Base-by-base conservation (phyloP, 164 flowering plant genomes). In the Tinospora cordifolia region DNA sequence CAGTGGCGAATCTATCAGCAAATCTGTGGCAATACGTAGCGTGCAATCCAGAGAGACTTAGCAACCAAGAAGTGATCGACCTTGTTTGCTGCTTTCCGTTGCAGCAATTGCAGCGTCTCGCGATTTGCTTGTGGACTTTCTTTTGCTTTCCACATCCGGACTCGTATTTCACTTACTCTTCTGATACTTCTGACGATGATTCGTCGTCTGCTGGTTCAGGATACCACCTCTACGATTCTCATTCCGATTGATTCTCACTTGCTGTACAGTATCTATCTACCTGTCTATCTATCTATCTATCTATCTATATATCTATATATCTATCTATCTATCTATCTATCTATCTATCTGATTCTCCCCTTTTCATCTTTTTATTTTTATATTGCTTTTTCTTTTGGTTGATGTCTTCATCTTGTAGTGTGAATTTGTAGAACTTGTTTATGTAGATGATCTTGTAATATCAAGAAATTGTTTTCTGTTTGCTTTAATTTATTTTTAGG, bases 61-160 rank as follows among this genome's bases (percentile, higher is more conserved):
- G 75, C 72, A 75, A 81, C 76, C 80, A 84, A 38, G 84, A 84
- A 49, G 90, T 88, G 10, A 72, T 93, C 27, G 70, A 84, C 68
- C 93, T 91, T 77, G 65, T 93, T 77, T 89, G 83, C 81, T 89
- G 92, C 71, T 65, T 88, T 46, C 98, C 98, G 15, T 80, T 89
- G 67, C 90, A 79, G 26, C 89, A 86, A 6, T 63, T 91, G 24
- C 82, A 85, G 24, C 87, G 93, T 65, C 75, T 92, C 73, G 83
- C 88, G 17, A 81, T 87, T 72, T 84, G 89, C 58, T 40, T 89
- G 68, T 85, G 84, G 76, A 75, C 87, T 39, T 82, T 86, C 79
- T 86, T 89, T 69, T 87, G 92, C 77, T 79, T 76, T 75, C 86
- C 87, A 3, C 74, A 74, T 9, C 77, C 81, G 13, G 67, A 71